phyloP scores from a whole-genome alignment of 257 asterid species.

The Leptodermis oblonga region DNA sequence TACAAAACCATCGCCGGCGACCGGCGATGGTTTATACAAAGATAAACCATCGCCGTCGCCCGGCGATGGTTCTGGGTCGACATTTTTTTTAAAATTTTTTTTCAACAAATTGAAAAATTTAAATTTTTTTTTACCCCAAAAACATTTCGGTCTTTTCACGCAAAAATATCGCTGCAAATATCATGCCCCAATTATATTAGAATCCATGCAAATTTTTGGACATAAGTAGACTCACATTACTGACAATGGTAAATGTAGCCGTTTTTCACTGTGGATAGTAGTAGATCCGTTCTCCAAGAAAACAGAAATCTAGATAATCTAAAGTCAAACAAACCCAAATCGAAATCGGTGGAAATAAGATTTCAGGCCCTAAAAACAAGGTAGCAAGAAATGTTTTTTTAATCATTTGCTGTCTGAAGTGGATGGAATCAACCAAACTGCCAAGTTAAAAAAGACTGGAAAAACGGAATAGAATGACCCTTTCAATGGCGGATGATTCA shows the following conservation, averaged over 20 bases:
- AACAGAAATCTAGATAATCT: not conserved
- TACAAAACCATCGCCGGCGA: too few species aligned
- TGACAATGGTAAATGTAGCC: not conserved
- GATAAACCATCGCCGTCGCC: too few species aligned
- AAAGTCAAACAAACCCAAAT: not conserved
- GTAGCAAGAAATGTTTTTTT: not conserved
- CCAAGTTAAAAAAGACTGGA: not conserved
- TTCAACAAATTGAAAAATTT: too few species aligned
- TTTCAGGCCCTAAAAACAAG: not conserved
- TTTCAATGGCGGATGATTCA: constrained; percentile 2
- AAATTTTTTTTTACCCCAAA: too few species aligned
- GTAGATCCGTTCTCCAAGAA: not conserved
- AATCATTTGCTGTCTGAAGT: not conserved
- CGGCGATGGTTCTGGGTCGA: too few species aligned
- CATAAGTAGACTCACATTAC: not conserved
- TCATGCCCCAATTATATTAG: too few species aligned
- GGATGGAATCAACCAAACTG: too few species aligned
- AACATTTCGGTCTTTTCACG: too few species aligned
- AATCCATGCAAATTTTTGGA: not conserved
- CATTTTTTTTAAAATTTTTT: too few species aligned
- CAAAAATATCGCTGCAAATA: too few species aligned
- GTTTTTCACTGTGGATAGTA: not conserved
- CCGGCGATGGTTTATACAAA: too few species aligned
- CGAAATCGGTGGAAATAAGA: too few species aligned
- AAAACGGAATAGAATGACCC: not conserved